Evolutionary conservation across 345 rosid species (phyloP).

Genomic region (Euphorbia lathyris): DNA sequence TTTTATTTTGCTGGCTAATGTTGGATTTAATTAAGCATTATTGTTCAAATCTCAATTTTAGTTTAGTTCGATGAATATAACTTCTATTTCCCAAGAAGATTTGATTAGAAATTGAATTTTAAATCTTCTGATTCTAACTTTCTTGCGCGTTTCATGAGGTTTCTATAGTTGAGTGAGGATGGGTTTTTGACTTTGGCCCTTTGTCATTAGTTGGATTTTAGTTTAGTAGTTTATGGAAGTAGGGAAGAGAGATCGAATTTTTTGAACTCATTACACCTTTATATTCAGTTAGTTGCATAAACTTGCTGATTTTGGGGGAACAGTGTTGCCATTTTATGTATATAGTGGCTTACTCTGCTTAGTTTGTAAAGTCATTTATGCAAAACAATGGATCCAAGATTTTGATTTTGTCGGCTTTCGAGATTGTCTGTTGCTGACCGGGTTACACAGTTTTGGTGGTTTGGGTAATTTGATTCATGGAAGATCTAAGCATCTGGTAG

Average conservation of each 20-base stretch:
- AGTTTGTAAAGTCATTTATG: too few species aligned
- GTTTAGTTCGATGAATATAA: neutral
- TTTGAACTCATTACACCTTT: too few species aligned
- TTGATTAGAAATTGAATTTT: neutral
- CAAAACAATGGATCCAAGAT: neutral
- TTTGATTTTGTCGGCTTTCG: neutral
- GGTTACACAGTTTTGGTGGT: neutral
- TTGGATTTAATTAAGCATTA: neutral
- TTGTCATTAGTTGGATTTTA: neutral
- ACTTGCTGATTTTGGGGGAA: neutral
- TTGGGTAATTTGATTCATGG: neutral
- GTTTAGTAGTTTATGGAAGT: too few species aligned
- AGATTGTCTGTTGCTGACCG: neutral
- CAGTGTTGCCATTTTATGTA: neutral
- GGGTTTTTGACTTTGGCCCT: neutral
- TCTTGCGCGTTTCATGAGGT: neutral
- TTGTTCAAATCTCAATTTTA: constrained; percentile 4
- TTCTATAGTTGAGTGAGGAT: neutral
- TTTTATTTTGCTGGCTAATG: neutral
- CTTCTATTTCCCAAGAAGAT: neutral
- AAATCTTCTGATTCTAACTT: neutral
- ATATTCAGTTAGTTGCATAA: too few species aligned
- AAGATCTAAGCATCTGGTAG: too few species aligned
- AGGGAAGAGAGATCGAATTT: too few species aligned
- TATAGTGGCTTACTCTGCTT: neutral